Evolutionary conservation across 2,329 filamentous ascomycete genomes (phyloP), one percentile per base, ranked within the genome.

Genomic region (Colletotrichum destructivum): DNA sequence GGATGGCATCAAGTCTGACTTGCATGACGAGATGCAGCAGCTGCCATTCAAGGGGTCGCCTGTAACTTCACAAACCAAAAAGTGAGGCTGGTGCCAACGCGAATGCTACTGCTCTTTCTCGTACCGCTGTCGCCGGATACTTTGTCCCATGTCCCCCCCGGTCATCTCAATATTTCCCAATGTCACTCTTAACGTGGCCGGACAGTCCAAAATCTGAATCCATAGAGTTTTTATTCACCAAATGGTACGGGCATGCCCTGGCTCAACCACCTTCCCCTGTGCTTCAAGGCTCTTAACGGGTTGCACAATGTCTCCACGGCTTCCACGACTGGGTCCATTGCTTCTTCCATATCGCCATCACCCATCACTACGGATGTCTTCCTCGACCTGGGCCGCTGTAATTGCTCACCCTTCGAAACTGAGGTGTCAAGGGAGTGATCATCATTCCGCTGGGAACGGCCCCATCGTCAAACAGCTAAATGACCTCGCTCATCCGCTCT

Each of bases 261-360:
- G 31, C 31, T 31, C 31, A 31, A 31, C 9, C 31, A 8, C 31
- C 31, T 31, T 9, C 31, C 31, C 31, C 44, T 16, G 38, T 35
- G 51, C 44, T 35, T 23, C 35, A 23, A 38, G 31, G 31, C 35
- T 62, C 21, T 42, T 64, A 69, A 51, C 60, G 66, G 64, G 61
- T 49, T 51, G 54, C 61, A 57, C 60, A 65, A 52, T 52, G 40
- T 65, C 52, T 65, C 56, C 35, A 42, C 31, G 66, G 35, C 60
- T 69, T 69, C 61, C 23, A 51, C 26, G n/a, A 31, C 52, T 40
- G 66, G 44, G 52, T 38, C 52, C 52, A 46, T 65, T 69, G 44
- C 66, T 65, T 65, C 60, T 35, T 35, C 31, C 31, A 35, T 44
- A 59, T 69, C 64, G 51, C 61, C 42, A 59, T 63, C 18, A 52